Percentiles rank a stretch among this genome's conserved stretches.
These are phyloP conservation scores for Coemansia sp. DNA, from an alignment of 192 early-diverging fungal genomes.

Conservation along the genomic window DNA sequence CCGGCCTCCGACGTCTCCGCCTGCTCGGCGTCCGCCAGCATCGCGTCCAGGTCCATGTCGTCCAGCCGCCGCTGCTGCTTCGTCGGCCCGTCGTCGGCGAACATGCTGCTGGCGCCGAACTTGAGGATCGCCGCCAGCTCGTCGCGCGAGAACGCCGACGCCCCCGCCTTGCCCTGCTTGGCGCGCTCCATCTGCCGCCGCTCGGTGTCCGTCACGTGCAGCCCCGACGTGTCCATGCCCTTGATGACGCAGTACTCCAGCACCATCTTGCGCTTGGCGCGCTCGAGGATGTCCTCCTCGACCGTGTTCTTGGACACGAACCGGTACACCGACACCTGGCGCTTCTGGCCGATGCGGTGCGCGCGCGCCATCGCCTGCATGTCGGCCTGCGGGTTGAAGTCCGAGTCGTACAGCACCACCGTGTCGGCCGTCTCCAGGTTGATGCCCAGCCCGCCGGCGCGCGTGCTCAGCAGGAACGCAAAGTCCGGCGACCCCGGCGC, in stretches of 20 bases:
- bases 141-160: constrained; percentile 69
- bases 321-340: constrained; percentile 94
- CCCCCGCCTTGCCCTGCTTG: constrained; percentile 47
- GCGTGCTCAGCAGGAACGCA: constrained; percentile 94
- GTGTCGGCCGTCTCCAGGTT: constrained; percentile 97
- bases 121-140: constrained; percentile 95
- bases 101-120: constrained; percentile 98
- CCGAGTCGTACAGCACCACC: constrained; percentile 92
- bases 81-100: constrained; percentile 62
- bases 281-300: constrained; percentile 97
- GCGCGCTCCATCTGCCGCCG: constrained; percentile 53
- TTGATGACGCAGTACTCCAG: constrained; percentile 99
- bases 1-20: constrained; percentile 72
- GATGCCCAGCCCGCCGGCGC: constrained; percentile 95
- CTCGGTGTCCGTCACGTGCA: constrained; percentile 58
- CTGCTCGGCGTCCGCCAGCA: constrained; percentile 92
- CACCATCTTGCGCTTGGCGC: constrained; percentile 99
- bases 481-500: constrained; percentile 91
- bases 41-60: constrained; percentile 95
- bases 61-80: constrained; percentile 77
- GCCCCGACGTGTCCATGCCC: constrained; percentile 96
- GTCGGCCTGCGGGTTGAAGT: constrained; percentile 97
- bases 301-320: constrained; percentile 97
- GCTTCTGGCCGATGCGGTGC: constrained; percentile 98
- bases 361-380: constrained; percentile 97